phyloP scores from a whole-genome alignment of 1,284 basidiomycete species.

The Ganoderma meredithae region DNA sequence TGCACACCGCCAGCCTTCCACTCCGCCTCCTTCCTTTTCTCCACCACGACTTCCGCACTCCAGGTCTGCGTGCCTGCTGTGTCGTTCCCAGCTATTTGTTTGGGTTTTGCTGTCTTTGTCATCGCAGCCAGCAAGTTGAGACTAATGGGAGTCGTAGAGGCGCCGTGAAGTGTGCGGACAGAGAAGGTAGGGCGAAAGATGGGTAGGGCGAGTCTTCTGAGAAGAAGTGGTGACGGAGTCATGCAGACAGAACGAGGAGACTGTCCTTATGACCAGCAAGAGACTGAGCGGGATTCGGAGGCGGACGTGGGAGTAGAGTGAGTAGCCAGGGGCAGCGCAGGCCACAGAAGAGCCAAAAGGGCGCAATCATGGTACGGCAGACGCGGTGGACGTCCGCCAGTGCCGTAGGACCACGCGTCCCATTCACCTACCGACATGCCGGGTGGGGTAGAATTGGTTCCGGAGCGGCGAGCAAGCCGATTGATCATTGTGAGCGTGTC shows the following conservation, averaged over 20 bases:
- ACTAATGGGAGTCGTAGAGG: neutral
- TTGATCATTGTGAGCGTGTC: neutral
- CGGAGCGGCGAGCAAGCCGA: neutral
- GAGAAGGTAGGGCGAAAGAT: neutral
- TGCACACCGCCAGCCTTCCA: conserved; percentile 13
- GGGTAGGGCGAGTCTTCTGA: neutral
- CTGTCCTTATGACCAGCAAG: neutral
- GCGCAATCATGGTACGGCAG: neutral
- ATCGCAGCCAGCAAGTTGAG: neutral
- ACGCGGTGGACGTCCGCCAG: neutral
- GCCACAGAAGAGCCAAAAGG: neutral
- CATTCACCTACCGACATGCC: neutral
- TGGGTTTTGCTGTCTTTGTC: neutral
- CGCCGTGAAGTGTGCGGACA: neutral
- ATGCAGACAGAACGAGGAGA: neutral
- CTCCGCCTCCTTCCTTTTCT: conserved; percentile 12
- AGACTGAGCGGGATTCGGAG: neutral
- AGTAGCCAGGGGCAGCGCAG: neutral
- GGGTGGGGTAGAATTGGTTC: neutral
- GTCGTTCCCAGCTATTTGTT: neutral
- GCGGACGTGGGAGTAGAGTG: neutral
- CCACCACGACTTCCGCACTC: conserved; percentile 13
- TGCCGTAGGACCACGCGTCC: neutral
- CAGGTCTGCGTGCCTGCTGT: neutral
- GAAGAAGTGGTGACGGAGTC: neutral